Conservation (phyloP, 192 early-diverging fungal species). For the Backusella parvicylindrica region DNA sequence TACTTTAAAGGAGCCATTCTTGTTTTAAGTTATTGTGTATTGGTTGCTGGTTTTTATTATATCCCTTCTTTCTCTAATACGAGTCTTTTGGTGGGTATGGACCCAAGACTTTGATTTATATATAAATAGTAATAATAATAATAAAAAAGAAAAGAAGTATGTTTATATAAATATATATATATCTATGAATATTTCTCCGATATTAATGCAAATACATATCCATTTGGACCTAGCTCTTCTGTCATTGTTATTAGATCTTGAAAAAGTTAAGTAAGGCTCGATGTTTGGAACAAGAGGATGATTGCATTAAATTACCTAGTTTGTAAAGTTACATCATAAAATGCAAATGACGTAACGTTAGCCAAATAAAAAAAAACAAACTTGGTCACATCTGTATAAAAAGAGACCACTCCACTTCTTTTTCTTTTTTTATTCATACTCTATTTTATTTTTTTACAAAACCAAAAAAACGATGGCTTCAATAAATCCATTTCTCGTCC, state of each 20-base stretch:
- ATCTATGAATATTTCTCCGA: background rate
- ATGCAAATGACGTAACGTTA: background rate
- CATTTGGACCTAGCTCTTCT: background rate
- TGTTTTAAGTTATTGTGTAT: conserved; percentile 78
- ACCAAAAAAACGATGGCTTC: background rate
- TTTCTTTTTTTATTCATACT: background rate
- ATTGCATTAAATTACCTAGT: background rate
- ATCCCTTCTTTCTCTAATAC: conserved; percentile 45
- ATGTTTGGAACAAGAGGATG: background rate
- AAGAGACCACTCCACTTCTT: background rate
- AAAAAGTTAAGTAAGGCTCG: background rate
- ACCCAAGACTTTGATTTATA: background rate
- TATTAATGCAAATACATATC: background rate
- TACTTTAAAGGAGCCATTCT: conserved; percentile 97
- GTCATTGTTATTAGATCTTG: background rate
- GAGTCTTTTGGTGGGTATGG: conserved; percentile 20
- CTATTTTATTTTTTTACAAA: background rate
- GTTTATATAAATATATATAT: too few species aligned
- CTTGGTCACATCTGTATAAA: background rate
- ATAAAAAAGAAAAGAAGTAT: background rate
- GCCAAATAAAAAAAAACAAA: background rate
- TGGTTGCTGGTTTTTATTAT: conserved; percentile 79
- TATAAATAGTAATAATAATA: background rate
- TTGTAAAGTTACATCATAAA: background rate
- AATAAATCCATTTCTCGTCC: background rate